Evolutionary conservation across 2,329 filamentous ascomycete species (phyloP), one percentile per base, ranked within the genome.

Genomic region (Fusarium sp.): DNA sequence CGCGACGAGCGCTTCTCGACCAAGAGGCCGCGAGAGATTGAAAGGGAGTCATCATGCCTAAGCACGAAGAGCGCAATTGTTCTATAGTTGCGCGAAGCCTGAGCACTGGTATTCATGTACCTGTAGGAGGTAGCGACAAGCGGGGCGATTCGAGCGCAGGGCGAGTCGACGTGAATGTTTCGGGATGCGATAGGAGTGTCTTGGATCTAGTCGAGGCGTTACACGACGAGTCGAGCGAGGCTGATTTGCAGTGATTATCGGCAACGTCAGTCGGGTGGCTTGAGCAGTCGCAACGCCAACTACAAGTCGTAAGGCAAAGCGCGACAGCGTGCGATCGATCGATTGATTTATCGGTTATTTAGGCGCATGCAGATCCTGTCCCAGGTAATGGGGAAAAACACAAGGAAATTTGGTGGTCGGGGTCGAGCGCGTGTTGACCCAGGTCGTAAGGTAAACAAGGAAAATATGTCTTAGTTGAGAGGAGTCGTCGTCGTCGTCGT

Each of bases 41-140:
- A 51, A 80, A 76, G 69, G 77, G 74, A 70, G 77, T 73, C 82
- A 84, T 83, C 82, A 84, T 83, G 53, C 49, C 71, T 63, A 38
- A 57, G 44, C 44, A 48, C 51, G 54, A 56, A 66, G 65, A 62
- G 70, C 65, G 69, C 61, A 61, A 53, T 61, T 49, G 60, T 46
- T 46, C 53, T 25, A 33, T 41, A 50, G 43, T 53, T 50, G 56
- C 51, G 56, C 54, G 39, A 43, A 44, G 50, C 51, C 39, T 45
- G 49, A 49, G 35, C 21, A 14, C 48, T 21, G n/a, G 33, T 49
- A 44, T 67, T 61, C 65, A 62, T 52, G 57, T 66, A 61, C 45
- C 52, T 45, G 32, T 52, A 42, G 47, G 50, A 49, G 45, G 41
- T 45, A 51, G 23, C 49, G 37, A 48, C 43, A 43, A 41, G 32